Conservation (phyloP, 108 stramenopile species). For the Nitzschia sp. region DNA sequence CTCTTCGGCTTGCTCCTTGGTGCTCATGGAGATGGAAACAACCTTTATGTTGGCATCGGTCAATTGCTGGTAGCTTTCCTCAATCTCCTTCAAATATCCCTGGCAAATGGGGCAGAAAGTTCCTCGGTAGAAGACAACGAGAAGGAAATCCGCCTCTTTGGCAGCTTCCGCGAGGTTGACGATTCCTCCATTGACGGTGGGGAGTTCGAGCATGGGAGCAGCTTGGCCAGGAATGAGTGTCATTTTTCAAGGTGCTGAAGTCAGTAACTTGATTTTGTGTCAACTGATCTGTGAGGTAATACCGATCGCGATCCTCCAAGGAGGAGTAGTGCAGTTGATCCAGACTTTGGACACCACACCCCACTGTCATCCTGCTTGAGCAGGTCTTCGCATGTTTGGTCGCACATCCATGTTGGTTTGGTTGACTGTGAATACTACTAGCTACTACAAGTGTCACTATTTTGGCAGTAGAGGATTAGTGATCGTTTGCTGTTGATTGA, state of each 20-base stretch:
- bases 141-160: neutral
- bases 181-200: neutral
- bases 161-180: neutral
- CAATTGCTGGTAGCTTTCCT: neutral
- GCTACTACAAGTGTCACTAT: too few species aligned
- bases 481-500: too few species aligned
- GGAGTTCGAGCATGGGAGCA: neutral
- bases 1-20: neutral
- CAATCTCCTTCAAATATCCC: neutral
- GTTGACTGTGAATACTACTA: too few species aligned
- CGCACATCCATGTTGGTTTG: too few species aligned
- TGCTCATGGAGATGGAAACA: neutral
- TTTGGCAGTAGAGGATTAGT: too few species aligned
- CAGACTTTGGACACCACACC: too few species aligned
- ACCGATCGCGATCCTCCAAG: too few species aligned
- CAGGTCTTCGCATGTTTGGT: too few species aligned
- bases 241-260: neutral
- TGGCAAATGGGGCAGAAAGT: neutral
- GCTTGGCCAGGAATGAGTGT: neutral
- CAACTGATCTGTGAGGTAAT: too few species aligned
- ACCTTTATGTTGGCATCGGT: neutral
- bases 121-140: conserved; percentile 5
- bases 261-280: too few species aligned
- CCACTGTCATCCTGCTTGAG: too few species aligned
- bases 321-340: too few species aligned